These are phyloP conservation scores for Fusarium nematophilum DNA, from an alignment of 2,329 filamentous ascomycete species.

Conservation along the genomic window DNA sequence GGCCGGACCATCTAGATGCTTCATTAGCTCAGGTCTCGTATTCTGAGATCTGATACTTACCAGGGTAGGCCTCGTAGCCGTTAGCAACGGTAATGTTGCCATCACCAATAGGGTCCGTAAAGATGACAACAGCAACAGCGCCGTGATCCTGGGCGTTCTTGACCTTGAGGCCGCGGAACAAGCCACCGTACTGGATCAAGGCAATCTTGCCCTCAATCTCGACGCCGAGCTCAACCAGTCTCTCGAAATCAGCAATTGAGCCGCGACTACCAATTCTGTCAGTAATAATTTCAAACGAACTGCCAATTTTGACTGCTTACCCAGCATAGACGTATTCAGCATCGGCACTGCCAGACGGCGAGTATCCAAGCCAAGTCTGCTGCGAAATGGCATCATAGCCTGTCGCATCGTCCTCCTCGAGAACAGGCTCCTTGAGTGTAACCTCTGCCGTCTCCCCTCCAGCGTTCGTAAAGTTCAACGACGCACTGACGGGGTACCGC, in stretches of 20 bases:
- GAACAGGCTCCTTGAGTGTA: conserved; percentile 76
- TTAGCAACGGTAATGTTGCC: conserved; percentile 79
- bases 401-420: conserved; percentile 80
- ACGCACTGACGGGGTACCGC: conserved; percentile 69
- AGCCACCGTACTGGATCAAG: conserved; percentile 78
- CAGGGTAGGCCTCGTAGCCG: conserved; percentile 77
- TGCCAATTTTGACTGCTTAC: conserved; percentile 46
- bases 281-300: not conserved
- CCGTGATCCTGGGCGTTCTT: conserved; percentile 87
- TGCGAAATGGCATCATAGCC: conserved; percentile 71
- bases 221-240: conserved; percentile 74
- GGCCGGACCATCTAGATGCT: conserved; percentile 68
- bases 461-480: conserved; percentile 54
- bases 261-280: conserved; percentile 59
- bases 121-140: conserved; percentile 83
- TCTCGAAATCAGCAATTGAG: conserved; percentile 78
- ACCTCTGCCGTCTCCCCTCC: conserved; percentile 69
- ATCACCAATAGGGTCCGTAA: conserved; percentile 87
- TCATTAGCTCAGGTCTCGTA: conserved; percentile 44
- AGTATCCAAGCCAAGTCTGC: conserved; percentile 87
- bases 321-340: conserved; percentile 82
- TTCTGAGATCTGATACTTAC: conserved; percentile 22
- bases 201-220: conserved; percentile 82
- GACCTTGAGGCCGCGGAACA: conserved; percentile 85
- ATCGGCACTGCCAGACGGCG: conserved; percentile 80